These are phyloP conservation scores for Nissolia schottii DNA, from an alignment of 306 rosid species.

Conservation along the genomic window DNA sequence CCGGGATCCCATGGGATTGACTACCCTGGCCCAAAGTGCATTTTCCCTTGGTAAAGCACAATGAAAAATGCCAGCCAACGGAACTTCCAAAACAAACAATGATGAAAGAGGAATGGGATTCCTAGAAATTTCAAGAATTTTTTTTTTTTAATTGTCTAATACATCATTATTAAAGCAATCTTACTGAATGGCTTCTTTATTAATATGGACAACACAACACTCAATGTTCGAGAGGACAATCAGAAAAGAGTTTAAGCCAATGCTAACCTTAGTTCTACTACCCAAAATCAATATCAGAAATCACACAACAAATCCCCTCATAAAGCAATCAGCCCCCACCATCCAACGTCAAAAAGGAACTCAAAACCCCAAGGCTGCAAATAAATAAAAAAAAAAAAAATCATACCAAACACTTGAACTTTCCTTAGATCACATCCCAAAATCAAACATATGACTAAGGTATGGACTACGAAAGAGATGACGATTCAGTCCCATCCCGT, in stretches of 20 bases:
- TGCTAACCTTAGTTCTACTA: not conserved
- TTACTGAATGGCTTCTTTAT: not conserved
- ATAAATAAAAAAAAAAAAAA: too few relatives aligned
- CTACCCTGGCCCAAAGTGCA: too few relatives aligned
- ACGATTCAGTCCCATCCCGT: not conserved
- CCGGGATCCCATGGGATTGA: too few relatives aligned
- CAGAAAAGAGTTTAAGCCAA: not conserved
- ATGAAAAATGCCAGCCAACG: not conserved
- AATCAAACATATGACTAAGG: not conserved
- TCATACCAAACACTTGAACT: not conserved
- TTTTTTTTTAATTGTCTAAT: not conserved
- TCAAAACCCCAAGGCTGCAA: not conserved
- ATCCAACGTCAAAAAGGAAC: not conserved
- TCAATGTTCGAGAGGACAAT: not conserved
- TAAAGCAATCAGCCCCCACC: not conserved
- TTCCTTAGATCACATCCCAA: not conserved
- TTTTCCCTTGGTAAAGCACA: not conserved
- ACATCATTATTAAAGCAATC: not conserved
- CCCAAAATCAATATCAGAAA: not conserved
- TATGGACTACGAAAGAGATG: not conserved
- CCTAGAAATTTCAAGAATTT: not conserved
- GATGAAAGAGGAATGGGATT: not conserved
- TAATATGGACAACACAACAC: not conserved
- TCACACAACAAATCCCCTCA: not conserved
- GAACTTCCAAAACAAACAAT: not conserved